Conservation (phyloP, 345 rosid species). For the Gossypium mustelinum region DNA sequence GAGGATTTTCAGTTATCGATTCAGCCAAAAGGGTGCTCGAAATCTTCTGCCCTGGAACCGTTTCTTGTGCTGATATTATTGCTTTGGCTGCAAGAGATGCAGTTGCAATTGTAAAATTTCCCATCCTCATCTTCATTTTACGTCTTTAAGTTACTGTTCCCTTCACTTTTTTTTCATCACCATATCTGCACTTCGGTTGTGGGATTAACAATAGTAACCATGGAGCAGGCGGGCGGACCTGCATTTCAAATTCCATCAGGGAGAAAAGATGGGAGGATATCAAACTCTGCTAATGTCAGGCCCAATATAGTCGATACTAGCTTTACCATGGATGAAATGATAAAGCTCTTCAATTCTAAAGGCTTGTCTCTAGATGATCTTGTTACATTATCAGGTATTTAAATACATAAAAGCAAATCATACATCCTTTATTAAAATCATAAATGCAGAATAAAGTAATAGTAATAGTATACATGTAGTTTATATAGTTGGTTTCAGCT, state of each 20-base stretch:
- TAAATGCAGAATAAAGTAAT: no score
- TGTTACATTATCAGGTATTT: background rate
- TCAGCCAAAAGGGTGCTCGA: constrained; percentile 63
- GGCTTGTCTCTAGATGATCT: constrained; percentile 10
- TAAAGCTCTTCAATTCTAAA: constrained; percentile 6
- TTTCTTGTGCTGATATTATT: constrained; percentile 71
- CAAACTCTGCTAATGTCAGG: constrained; percentile 33
- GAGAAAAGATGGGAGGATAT: constrained; percentile 62
- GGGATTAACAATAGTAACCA: constrained; percentile 3
- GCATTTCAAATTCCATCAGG: constrained; percentile 54
- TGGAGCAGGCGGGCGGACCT: constrained; percentile 65
- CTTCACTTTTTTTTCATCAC: background rate
- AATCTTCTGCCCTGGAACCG: constrained; percentile 56
- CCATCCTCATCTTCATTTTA: background rate
- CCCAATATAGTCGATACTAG: constrained; percentile 13
- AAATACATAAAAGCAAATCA: background rate
- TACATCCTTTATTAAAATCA: background rate
- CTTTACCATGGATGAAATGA: constrained; percentile 9
- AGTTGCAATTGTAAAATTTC: constrained; percentile 50
- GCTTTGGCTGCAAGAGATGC: constrained; percentile 81
- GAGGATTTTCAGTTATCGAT: constrained; percentile 57
- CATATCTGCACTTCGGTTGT: background rate
- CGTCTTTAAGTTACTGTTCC: background rate
- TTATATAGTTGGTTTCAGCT: no score
- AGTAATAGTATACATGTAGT: no score